Evolutionary conservation across 83 land plant genomes (phyloP), one percentile per base, ranked within the genome.

Genomic region (Picea abies): DNA sequence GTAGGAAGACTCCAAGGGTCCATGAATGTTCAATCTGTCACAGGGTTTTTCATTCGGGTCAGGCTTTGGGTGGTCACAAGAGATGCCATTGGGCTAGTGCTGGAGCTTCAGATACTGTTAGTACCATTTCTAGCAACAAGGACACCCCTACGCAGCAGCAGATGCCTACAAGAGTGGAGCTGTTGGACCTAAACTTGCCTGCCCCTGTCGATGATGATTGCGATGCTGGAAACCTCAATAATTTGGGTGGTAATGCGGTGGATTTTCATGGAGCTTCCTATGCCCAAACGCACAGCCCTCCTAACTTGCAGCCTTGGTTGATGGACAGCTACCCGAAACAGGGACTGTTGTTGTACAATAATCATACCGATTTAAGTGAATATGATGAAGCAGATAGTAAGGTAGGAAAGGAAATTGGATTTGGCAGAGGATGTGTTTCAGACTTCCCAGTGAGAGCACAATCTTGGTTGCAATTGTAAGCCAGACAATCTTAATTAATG

Each of bases 131-230:
- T 22, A 68, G 77, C 79, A 67, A 26, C 70, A 22, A 67, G 70
- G 29, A 67, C 2, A 49, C 56, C 11, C 56, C 56, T 49, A 1
- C 2, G 11, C 71, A 32, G 1, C 85, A 72, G 8, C 39, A 69
- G 63, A 81, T 82, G 4, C 75, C 49, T 26, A 37, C 68, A 72
- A 39, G 71, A 22, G 14, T 80, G 23, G 39, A 60, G 71, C 79
- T 61, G 41, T 76, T 84, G n/a, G 85, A 84, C 32, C 85, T 84
- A 22, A 84, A 84, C 35, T n/a, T 72, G 4, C 84, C 81, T 9
- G 89, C 80, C 64, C 68, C 82, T 4, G 82, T 47, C 10, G 82
- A 81, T 67, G 44, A 71, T 11, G 81, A 61, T 6, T 65, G 26
- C 16, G 44, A 5, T 14, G 14, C 25, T n/a, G 47, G 26, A 44